Evolutionary conservation across 306 rosid species (phyloP).

Genomic region (Pueraria montana): DNA sequence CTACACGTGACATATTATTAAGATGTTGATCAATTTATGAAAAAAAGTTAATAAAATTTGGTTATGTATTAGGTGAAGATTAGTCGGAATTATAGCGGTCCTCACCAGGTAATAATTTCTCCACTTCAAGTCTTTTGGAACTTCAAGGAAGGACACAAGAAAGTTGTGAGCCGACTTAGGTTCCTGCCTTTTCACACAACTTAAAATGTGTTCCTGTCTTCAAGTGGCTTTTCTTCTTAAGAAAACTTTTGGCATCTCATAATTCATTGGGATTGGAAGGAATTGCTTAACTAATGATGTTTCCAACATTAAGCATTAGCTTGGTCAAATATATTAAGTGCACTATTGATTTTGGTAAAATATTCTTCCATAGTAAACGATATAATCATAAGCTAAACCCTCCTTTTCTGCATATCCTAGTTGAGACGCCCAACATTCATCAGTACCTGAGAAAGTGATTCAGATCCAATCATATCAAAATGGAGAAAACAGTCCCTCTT

Average conservation of each 20-base stretch:
- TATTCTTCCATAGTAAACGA: not conserved
- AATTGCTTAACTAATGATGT: not conserved
- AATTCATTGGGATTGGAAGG: not conserved
- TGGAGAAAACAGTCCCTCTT: conserved; percentile 44
- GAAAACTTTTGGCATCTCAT: not conserved
- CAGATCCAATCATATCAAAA: conserved; percentile 5
- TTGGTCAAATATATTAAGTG: not conserved
- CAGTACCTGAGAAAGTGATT: conserved; percentile 23
- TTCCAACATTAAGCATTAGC: not conserved
- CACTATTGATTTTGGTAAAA: not conserved
- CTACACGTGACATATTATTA: not conserved
- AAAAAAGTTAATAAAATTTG: not conserved
- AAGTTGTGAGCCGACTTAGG: not conserved
- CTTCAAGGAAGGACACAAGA: not conserved
- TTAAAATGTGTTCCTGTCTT: not conserved
- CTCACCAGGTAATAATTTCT: not conserved
- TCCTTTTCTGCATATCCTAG: conserved; percentile 29
- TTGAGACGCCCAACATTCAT: conserved; percentile 29
- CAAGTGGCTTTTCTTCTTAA: not conserved
- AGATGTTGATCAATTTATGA: not conserved
- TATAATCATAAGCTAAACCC: conserved; percentile 5
- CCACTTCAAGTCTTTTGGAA: not conserved
- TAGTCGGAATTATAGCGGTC: not conserved
- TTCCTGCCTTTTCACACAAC: not conserved
- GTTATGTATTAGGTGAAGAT: not conserved